Conservation (phyloP, 2,329 filamentous ascomycete genomes). For the Xylaria hypoxylon region DNA sequence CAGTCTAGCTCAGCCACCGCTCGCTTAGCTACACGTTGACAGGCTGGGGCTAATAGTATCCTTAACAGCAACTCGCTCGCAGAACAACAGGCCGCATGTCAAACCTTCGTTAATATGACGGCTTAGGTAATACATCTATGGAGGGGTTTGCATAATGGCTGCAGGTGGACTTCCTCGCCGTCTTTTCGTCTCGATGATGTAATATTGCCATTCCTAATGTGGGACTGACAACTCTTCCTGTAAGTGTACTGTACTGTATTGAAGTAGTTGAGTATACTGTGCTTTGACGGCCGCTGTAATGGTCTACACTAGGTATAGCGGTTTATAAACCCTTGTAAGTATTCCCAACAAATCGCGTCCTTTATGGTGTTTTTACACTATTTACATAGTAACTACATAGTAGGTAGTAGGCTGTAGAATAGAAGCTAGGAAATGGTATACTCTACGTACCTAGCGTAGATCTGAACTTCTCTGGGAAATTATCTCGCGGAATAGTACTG, state of each 20-base stretch:
- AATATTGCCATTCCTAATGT: too few species aligned
- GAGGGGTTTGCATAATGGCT: too few species aligned
- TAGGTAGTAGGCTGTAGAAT: too few species aligned
- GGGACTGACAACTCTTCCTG: not conserved
- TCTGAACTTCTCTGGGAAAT: slow-evolving; percentile 8
- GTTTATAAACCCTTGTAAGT: too few species aligned
- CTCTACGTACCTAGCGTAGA: slow-evolving; percentile 6
- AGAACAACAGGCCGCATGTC: too few species aligned
- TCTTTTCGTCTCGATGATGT: too few species aligned
- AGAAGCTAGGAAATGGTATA: not conserved
- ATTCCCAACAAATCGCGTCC: slow-evolving; percentile 6
- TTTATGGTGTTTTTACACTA: too few species aligned
- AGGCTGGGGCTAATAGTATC: not conserved
- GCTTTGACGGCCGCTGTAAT: not conserved
- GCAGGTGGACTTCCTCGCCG: too few species aligned
- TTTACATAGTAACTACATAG: not conserved
- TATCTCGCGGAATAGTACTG: not conserved
- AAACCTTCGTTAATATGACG: too few species aligned
- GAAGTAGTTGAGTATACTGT: not conserved
- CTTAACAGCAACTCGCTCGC: too few species aligned
- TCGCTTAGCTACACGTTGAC: not conserved
- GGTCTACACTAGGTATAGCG: not conserved
- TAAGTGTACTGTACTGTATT: not conserved
- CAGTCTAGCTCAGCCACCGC: not conserved
- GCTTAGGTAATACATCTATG: too few species aligned